Conservation (phyloP, 306 rosid genomes). For the Heteromeles arbutifolia region DNA sequence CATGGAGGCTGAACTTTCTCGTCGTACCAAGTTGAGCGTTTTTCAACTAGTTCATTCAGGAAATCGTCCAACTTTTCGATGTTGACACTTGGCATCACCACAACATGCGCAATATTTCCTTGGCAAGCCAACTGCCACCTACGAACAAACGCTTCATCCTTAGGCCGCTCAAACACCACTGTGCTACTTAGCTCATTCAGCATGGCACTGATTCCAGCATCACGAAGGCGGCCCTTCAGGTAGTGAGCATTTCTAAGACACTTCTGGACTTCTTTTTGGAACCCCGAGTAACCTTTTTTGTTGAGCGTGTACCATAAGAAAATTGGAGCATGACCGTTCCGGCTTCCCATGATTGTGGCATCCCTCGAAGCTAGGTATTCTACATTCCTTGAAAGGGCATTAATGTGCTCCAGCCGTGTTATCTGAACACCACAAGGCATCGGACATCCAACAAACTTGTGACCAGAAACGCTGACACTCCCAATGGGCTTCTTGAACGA, state of each 20-base stretch:
- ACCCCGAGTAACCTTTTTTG: slow-evolving; percentile 50
- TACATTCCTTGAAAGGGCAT: slow-evolving; percentile 46
- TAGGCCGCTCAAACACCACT: slow-evolving; percentile 59
- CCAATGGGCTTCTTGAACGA: slow-evolving; percentile 48
- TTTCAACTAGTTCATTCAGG: slow-evolving; percentile 30
- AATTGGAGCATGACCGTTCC: slow-evolving; percentile 63
- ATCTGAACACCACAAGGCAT: slow-evolving; percentile 51
- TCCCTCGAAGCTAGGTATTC: slow-evolving; percentile 69
- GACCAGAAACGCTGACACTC: slow-evolving; percentile 49
- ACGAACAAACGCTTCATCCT: slow-evolving; percentile 40
- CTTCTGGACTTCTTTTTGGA: slow-evolving; percentile 57
- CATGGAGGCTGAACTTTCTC: slow-evolving; percentile 32
- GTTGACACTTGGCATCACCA: slow-evolving; percentile 53
- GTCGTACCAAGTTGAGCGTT: slow-evolving; percentile 34
- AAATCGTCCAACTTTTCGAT: slow-evolving; percentile 45
- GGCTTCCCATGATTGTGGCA: slow-evolving; percentile 70
- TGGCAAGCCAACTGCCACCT: slow-evolving; percentile 62
- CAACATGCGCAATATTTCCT: slow-evolving; percentile 58
- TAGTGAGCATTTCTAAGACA: slow-evolving; percentile 61
- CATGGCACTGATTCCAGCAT: slow-evolving; percentile 55
- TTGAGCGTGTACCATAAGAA: slow-evolving; percentile 65
- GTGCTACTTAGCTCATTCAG: slow-evolving; percentile 55
- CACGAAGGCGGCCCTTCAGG: slow-evolving; percentile 33
- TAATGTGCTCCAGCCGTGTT: slow-evolving; percentile 49
- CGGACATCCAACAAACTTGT: slow-evolving; percentile 60